Evolutionary conservation across 129 eudicot species (phyloP).

Genomic region (Saposhnikovia divaricata): DNA sequence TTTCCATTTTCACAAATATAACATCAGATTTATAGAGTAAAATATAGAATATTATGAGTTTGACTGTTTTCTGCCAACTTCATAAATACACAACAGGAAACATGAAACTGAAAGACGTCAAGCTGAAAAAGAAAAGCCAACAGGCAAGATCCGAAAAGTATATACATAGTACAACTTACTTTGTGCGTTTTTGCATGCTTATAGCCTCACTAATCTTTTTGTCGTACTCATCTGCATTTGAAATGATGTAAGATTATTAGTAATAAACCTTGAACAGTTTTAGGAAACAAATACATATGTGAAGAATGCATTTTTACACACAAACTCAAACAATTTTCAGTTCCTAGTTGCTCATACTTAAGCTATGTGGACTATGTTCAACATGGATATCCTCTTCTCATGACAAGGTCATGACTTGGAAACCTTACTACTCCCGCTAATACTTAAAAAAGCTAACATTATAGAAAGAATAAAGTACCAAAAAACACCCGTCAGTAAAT

Average conservation of each 20-base stretch:
- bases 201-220: slow-evolving; percentile 54
- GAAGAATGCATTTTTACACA: background rate
- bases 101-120: background rate
- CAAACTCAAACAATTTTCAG: background rate
- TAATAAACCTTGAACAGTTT: background rate
- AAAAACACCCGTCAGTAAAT: background rate
- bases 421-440: too few relatives aligned
- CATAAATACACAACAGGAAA: background rate
- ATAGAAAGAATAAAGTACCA: background rate
- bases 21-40: background rate
- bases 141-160: slow-evolving; percentile 1
- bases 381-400: background rate
- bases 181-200: slow-evolving; percentile 24
- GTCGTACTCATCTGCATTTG: slow-evolving; percentile 60
- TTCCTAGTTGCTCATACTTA: background rate
- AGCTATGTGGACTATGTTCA: background rate
- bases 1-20: background rate
- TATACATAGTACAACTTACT: slow-evolving; percentile 30
- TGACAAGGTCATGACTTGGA: too few relatives aligned
- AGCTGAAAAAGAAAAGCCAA: background rate
- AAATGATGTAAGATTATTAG: background rate
- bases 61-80: background rate
- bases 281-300: background rate
- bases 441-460: background rate
- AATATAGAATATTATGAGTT: background rate